Base-by-base conservation (phyloP, 2,329 filamentous ascomycete species). In the Diaporthe vaccinii region DNA sequence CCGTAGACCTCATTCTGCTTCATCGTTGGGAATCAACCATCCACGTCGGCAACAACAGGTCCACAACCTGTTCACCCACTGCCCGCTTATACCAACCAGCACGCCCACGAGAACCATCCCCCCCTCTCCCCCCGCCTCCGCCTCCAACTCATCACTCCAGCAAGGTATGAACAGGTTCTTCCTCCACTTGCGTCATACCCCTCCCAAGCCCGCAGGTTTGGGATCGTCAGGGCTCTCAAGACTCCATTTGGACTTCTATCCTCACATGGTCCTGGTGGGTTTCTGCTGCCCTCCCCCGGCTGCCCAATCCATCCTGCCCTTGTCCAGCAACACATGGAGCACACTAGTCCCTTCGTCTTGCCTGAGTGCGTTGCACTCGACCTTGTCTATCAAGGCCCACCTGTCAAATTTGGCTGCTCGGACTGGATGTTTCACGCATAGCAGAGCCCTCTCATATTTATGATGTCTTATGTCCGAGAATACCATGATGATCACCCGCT, bases 111-210 rank as follows among this genome's bases (percentile, higher is more conserved):
- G 46, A 41, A n/a, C 36, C 20, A 22, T 20, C 61, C 7, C 49
- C 65, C 28, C 28, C 3, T 22, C 62, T 51, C 62, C 1, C 49
- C 49, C 28, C 28, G 14, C 44, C 62, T 51, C 3, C n/a, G 17
- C 39, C 39, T n/a, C 25, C 31, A 28, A 28, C 31, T 55, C 34
- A 25, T 55, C 22, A 17, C n/a, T 41, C 31, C 49, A 41, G n/a
- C 49, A 41, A 69, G 65, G 65, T 69, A 69, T 28, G 65, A 5
- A 28, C 49, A 39, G 15, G 20, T 55, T 55, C 49, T 28, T 67
- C 49, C 7, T 12, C 41, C 49, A 55, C 49, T 69, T 69, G 65
- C 65, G 65, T 69, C 65, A 69, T 36, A 55, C 31, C 62, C 65
- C 28, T 15, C 17, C n/a, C 65, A 25, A 55, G 34, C 65, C 65